phyloP scores from a whole-genome alignment of 306 rosid genomes.

The Rubus idaeus region DNA sequence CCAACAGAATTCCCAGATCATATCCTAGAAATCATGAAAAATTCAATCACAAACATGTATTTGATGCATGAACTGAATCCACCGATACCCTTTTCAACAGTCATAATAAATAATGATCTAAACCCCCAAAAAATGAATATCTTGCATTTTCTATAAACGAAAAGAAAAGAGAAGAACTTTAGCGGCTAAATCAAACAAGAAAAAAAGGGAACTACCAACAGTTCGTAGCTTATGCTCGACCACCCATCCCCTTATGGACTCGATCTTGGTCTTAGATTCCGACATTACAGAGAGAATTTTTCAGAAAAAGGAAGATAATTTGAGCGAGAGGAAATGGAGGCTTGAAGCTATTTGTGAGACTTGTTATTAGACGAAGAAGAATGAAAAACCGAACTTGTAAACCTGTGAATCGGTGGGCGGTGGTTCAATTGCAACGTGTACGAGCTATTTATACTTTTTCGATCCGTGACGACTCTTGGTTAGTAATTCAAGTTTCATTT shows the following conservation, averaged over 20 bases:
- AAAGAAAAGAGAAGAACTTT: background rate
- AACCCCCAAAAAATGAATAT: background rate
- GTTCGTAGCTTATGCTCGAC: slow-evolving; percentile 88
- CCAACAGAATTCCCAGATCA: background rate
- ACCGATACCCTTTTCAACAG: background rate
- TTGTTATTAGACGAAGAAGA: background rate
- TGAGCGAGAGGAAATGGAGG: background rate
- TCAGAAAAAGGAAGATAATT: background rate
- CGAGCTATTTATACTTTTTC: background rate
- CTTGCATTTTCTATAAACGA: background rate
- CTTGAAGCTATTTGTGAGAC: background rate
- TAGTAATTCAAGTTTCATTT: no score
- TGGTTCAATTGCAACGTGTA: background rate
- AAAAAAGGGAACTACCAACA: slow-evolving; percentile 56
- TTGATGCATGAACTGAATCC: background rate
- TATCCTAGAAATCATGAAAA: background rate
- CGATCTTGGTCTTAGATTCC: slow-evolving; percentile 61
- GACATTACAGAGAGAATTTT: slow-evolving; percentile 44
- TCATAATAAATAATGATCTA: background rate
- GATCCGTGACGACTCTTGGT: background rate
- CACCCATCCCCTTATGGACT: slow-evolving; percentile 72
- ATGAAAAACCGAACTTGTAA: slow-evolving; percentile 44
- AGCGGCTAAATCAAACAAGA: background rate
- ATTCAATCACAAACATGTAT: background rate
- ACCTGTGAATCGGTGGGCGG: slow-evolving; percentile 34